These are phyloP conservation scores for Sistotremastrum niveocremeum DNA, from an alignment of 768 basidiomycete species.

Conservation along the genomic window DNA sequence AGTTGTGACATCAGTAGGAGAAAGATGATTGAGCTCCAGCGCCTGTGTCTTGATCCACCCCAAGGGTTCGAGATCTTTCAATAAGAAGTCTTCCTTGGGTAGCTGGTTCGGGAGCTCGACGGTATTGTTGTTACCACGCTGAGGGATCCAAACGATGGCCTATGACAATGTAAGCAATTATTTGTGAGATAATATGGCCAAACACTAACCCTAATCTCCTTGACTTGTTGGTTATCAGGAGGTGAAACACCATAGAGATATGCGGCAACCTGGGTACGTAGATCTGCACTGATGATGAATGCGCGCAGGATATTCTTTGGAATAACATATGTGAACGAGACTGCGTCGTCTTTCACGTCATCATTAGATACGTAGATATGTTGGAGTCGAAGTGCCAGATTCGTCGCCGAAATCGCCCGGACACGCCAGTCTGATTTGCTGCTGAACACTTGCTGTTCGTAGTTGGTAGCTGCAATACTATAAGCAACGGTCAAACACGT, in stretches of 20 bases:
- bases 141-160: constrained; percentile 95
- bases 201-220: constrained; percentile 73
- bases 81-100: constrained; percentile 87
- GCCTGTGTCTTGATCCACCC: constrained; percentile 98
- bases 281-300: constrained; percentile 85
- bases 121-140: constrained; percentile 88
- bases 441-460: constrained; percentile 97
- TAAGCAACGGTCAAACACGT: background rate
- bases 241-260: constrained; percentile 90
- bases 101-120: constrained; percentile 84
- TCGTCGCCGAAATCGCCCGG: constrained; percentile 93
- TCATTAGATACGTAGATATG: constrained; percentile 99
- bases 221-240: constrained; percentile 93
- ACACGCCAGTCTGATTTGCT: constrained; percentile 99
- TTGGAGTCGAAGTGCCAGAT: constrained; percentile 88
- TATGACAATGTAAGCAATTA: constrained; percentile 11
- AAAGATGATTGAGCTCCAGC: constrained; percentile 81
- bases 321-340: constrained; percentile 87
- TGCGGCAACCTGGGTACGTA: constrained; percentile 91
- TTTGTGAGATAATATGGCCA: background rate
- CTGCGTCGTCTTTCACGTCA: constrained; percentile 96
- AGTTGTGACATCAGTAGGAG: constrained; percentile 84
- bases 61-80: constrained; percentile 89
- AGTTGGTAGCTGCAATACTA: constrained; percentile 60
- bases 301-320: constrained; percentile 94